Conservation (phyloP, 2,329 filamentous ascomycete genomes). For the Graphiopsis chlorocephala region DNA sequence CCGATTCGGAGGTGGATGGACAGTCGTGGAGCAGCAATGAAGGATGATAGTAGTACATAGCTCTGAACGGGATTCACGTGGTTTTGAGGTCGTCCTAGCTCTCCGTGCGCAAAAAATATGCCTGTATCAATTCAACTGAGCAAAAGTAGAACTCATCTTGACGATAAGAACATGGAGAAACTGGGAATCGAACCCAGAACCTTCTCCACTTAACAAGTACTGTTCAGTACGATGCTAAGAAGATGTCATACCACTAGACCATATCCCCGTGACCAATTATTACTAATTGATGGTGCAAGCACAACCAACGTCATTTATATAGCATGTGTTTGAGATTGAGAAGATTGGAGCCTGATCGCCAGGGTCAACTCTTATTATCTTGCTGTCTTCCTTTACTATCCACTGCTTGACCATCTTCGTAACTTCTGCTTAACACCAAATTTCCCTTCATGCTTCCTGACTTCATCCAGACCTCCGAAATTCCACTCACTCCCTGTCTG, state of each 20-base stretch:
- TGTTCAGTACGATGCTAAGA: conserved; percentile 1
- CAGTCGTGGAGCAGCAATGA: not conserved
- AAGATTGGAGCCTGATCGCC: no score
- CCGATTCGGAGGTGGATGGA: not conserved
- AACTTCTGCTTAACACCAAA: no score
- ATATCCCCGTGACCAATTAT: conserved; percentile 7
- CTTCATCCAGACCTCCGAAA: no score
- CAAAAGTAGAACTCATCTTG: not conserved
- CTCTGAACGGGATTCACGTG: not conserved
- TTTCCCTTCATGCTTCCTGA: no score
- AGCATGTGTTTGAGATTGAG: no score
- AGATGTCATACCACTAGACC: conserved; percentile 16
- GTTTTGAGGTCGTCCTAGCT: not conserved
- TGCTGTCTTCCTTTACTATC: no score
- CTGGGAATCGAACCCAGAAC: conserved; percentile 7
- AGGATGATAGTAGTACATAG: not conserved
- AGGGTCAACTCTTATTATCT: no score
- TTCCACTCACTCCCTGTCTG: not conserved
- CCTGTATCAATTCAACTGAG: not conserved
- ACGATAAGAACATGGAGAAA: no score
- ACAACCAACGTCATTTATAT: no score
- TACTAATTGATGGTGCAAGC: not conserved
- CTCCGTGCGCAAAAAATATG: not conserved
- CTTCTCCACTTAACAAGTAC: conserved; percentile 11
- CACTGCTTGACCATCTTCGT: no score